Conservation (phyloP, 306 rosid species). For the Medicago ruthenica region DNA sequence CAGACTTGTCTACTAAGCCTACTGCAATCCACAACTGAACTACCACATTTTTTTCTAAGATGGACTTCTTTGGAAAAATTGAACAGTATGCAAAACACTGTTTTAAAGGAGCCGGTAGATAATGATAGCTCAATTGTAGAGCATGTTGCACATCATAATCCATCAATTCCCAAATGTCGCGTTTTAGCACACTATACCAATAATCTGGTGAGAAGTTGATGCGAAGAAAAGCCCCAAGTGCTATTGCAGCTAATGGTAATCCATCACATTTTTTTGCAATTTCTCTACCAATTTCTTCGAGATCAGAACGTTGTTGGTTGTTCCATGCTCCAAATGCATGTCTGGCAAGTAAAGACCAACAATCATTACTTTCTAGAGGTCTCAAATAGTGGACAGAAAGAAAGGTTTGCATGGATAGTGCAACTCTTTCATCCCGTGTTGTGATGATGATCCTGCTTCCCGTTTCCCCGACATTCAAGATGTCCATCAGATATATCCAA, state of each 20-base stretch:
- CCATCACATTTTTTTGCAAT: conserved; percentile 48
- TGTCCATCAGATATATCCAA: background rate
- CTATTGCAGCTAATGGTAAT: conserved; percentile 49
- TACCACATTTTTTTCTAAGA: background rate
- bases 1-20: background rate
- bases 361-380: background rate
- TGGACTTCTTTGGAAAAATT: background rate
- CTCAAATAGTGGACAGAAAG: background rate
- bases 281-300: background rate
- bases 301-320: background rate
- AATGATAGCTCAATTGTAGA: background rate
- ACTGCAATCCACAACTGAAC: background rate
- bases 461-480: background rate
- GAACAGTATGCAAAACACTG: background rate
- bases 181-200: background rate
- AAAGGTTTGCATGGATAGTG: background rate
- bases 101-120: background rate
- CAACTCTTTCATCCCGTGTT: background rate
- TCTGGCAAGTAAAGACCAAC: background rate
- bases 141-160: background rate
- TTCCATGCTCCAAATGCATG: background rate
- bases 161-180: background rate
- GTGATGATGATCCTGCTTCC: background rate
- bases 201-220: background rate
- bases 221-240: conserved; percentile 19